phyloP scores from a whole-genome alignment of 2,329 filamentous ascomycete species.

The Nannizzia gypsea region DNA sequence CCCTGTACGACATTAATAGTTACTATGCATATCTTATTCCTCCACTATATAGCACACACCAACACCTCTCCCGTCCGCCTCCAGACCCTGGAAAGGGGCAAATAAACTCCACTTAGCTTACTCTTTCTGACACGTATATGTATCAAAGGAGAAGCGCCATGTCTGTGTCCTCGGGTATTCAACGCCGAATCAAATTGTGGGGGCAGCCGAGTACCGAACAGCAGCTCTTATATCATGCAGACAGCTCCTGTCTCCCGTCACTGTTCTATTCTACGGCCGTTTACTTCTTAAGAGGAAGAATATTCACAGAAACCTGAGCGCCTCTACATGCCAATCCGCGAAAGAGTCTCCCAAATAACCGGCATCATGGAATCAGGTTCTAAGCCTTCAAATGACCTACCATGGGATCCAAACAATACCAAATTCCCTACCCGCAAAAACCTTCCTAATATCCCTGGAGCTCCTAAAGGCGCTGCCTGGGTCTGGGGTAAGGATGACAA shows the following conservation, averaged over 20 bases:
- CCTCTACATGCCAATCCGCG: background rate
- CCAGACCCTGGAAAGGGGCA: background rate
- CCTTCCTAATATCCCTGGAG: slow-evolving; percentile 40
- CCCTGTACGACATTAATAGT: too few relatives aligned
- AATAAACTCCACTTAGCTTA: background rate
- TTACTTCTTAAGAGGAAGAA: too few relatives aligned
- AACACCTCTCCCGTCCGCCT: background rate
- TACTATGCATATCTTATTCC: background rate
- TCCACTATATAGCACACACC: background rate
- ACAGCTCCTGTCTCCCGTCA: too few relatives aligned
- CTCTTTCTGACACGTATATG: background rate
- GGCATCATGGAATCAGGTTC: slow-evolving; percentile 14
- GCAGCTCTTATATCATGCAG: too few relatives aligned
- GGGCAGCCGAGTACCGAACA: too few relatives aligned
- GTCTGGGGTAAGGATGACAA: slow-evolving; percentile 48
- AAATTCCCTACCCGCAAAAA: slow-evolving; percentile 44
- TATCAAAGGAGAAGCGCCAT: too few relatives aligned
- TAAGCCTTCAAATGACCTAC: slow-evolving; percentile 25
- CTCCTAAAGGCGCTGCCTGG: slow-evolving; percentile 47
- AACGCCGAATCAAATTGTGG: too few relatives aligned
- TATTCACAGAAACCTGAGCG: too few relatives aligned
- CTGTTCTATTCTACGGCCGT: too few relatives aligned
- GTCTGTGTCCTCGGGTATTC: too few relatives aligned
- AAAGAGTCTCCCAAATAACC: slow-evolving; percentile 11
- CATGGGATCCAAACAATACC: slow-evolving; percentile 44